Evolutionary conservation across 306 rosid genomes (phyloP).

Genomic region (Spatholobus suberectus): DNA sequence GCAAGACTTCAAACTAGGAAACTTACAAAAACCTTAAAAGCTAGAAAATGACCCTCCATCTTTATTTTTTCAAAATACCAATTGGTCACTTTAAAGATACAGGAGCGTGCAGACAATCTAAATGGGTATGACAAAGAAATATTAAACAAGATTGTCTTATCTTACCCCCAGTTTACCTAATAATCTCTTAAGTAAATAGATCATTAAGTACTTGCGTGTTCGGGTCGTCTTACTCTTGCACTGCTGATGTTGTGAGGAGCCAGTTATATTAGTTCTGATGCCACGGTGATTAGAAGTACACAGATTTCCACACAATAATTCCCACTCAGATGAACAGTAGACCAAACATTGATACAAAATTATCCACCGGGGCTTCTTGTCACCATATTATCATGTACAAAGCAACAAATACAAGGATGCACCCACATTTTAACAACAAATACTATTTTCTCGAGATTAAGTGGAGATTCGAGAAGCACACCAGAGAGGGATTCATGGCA

Average conservation of each 20-base stretch:
- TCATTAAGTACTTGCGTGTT: constrained; percentile 30
- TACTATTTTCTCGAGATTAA: constrained; percentile 44
- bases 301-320: constrained; percentile 41
- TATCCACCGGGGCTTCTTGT: constrained; percentile 50
- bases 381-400: constrained; percentile 59
- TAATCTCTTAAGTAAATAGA: constrained; percentile 5
- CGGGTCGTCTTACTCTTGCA: constrained; percentile 13
- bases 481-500: constrained; percentile 43
- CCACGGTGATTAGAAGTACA: constrained; percentile 45
- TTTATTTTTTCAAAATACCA: background rate
- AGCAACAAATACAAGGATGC: constrained; percentile 48
- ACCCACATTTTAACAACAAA: constrained; percentile 52
- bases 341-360: constrained; percentile 50
- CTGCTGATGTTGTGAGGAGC: constrained; percentile 34
- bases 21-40: background rate
- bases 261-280: constrained; percentile 45
- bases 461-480: constrained; percentile 42
- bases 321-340: constrained; percentile 43
- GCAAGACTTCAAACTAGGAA: background rate
- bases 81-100: background rate
- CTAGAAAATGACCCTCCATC: constrained; percentile 33
- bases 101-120: constrained; percentile 18
- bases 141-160: constrained; percentile 26
- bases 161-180: constrained; percentile 10
- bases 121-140: background rate